Conservation (phyloP, 2,329 filamentous ascomycete species). For the Pseudogymnoascus sp. region DNA sequence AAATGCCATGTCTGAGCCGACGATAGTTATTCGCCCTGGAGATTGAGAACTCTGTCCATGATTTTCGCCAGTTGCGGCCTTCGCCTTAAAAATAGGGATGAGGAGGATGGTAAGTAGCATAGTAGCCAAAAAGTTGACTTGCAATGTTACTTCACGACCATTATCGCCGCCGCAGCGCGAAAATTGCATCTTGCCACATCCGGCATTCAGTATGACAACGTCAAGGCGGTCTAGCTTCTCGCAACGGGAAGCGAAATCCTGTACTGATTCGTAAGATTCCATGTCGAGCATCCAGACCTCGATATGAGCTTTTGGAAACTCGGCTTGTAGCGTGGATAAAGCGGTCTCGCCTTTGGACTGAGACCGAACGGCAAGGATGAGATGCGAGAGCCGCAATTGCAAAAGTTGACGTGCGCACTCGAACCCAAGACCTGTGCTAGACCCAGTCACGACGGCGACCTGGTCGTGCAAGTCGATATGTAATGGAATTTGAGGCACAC, state of each 20-base stretch:
- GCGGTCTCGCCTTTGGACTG: slow-evolving; percentile 37
- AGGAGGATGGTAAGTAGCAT: slow-evolving; percentile 29
- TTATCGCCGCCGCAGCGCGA: not conserved
- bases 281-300: slow-evolving; percentile 18
- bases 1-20: slow-evolving; percentile 26
- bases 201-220: slow-evolving; percentile 15
- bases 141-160: slow-evolving; percentile 34
- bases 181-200: slow-evolving; percentile 8
- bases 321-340: slow-evolving; percentile 26
- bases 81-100: slow-evolving; percentile 26
- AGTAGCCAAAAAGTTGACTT: slow-evolving; percentile 35
- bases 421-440: slow-evolving; percentile 34
- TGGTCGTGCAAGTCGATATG: slow-evolving; percentile 17
- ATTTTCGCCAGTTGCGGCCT: slow-evolving; percentile 10
- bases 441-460: slow-evolving; percentile 34
- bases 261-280: slow-evolving; percentile 13
- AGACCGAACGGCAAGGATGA: slow-evolving; percentile 34
- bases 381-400: slow-evolving; percentile 25
- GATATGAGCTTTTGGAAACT: slow-evolving; percentile 3
- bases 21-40: slow-evolving; percentile 27
- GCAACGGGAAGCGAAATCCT: slow-evolving; percentile 13
- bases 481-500: not conserved
- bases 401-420: slow-evolving; percentile 32
- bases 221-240: slow-evolving; percentile 13
- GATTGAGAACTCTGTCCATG: slow-evolving; percentile 6